Percentiles rank a stretch among this genome's conserved stretches.
phyloP scores from a whole-genome alignment of 1,284 basidiomycete genomes.

The Termitomyces sp. region DNA sequence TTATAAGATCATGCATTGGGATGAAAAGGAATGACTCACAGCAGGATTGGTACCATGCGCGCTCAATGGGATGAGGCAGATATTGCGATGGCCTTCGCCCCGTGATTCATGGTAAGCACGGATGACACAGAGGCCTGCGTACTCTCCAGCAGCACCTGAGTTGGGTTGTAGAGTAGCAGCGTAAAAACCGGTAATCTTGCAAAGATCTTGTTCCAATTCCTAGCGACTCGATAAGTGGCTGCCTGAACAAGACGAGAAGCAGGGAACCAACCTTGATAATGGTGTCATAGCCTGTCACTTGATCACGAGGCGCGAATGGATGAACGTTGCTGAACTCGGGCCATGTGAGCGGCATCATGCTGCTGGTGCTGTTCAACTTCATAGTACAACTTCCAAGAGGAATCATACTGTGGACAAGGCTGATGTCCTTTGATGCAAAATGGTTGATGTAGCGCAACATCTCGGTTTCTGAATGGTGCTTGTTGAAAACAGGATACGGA shows the following conservation, averaged over 20 bases:
- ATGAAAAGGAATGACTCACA: constrained; percentile 38
- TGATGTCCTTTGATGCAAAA: constrained; percentile 91
- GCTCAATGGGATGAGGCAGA: constrained; percentile 93
- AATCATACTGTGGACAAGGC: constrained; percentile 95
- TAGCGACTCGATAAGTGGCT: constrained; percentile 21
- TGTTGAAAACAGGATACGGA: constrained; percentile 88
- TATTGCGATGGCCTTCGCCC: constrained; percentile 81
- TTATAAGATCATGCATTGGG: constrained; percentile 2
- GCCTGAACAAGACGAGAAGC: neutral
- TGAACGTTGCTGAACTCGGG: constrained; percentile 88
- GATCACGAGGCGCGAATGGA: constrained; percentile 89
- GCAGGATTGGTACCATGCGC: constrained; percentile 97
- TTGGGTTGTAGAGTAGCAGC: constrained; percentile 96
- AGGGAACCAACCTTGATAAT: constrained; percentile 67
- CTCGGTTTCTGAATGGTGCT: constrained; percentile 96
- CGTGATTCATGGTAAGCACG: constrained; percentile 90
- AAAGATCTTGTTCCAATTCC: constrained; percentile 90
- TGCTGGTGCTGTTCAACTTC: constrained; percentile 96
- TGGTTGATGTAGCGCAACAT: constrained; percentile 96
- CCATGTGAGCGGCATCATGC: constrained; percentile 95
- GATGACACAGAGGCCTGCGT: constrained; percentile 90
- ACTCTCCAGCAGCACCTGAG: constrained; percentile 96
- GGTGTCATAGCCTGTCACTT: constrained; percentile 83
- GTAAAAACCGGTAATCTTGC: constrained; percentile 93
- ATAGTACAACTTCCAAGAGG: constrained; percentile 95